phyloP scores from a whole-genome alignment of 2,329 filamentous ascomycete species.

The Colletotrichum melonis region DNA sequence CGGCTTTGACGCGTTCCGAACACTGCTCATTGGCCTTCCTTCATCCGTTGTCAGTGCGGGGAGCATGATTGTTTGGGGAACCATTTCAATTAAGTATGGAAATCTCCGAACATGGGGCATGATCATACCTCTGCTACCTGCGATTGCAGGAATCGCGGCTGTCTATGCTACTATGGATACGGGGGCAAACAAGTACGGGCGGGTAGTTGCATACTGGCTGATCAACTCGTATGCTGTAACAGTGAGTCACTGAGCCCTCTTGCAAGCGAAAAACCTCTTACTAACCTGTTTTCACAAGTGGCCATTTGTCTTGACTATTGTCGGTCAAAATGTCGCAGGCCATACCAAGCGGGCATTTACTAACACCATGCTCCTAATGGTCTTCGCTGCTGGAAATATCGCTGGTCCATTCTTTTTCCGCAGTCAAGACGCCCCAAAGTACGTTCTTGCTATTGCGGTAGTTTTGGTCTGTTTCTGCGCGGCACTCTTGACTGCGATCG shows the following conservation, averaged over 20 bases:
- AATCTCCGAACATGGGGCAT: conserved; percentile 42
- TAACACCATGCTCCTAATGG: too few relatives aligned
- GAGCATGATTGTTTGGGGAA: conserved; percentile 41
- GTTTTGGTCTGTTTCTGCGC: conserved; percentile 40
- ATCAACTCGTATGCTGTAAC: conserved; percentile 43
- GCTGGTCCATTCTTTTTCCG: conserved; percentile 39
- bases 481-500: conserved; percentile 36
- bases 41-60: conserved; percentile 38
- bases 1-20: background rate
- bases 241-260: conserved; percentile 16
- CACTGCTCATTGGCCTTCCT: background rate
- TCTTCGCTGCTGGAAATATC: too few relatives aligned
- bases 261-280: too few relatives aligned
- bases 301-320: too few relatives aligned
- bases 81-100: conserved; percentile 39
- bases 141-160: too few relatives aligned
- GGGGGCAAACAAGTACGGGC: conserved; percentile 39
- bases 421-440: conserved; percentile 38
- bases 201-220: conserved; percentile 39
- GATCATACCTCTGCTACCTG: conserved; percentile 24
- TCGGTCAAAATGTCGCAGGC: too few relatives aligned
- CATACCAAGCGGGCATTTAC: too few relatives aligned
- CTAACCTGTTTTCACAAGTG: too few relatives aligned
- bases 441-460: conserved; percentile 40
- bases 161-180: conserved; percentile 38